Percentiles rank a stretch among this genome's conserved stretches.
Evolutionary conservation across 192 early-diverging fungal species (phyloP).

Genomic region (Dissophora globulifera): DNA sequence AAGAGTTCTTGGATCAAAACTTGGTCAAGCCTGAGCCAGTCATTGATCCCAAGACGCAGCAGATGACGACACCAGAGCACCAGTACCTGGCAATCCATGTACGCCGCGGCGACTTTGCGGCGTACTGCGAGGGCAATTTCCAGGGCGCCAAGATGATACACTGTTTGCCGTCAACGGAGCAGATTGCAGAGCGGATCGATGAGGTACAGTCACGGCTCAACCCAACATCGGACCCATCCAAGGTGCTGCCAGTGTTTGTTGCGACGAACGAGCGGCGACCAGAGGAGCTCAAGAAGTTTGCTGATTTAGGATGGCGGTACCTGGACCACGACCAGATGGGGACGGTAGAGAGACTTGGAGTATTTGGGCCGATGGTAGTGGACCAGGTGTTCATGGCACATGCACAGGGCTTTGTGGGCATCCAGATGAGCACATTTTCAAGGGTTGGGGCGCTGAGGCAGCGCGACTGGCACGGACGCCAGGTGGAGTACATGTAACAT

Average conservation of each 20-base stretch:
- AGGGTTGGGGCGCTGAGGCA: conserved; percentile 44
- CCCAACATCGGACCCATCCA: conserved; percentile 14
- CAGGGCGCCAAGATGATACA: conserved; percentile 29
- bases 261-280: conserved; percentile 45
- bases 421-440: conserved; percentile 51
- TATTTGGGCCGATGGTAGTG: conserved; percentile 46
- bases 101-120: conserved; percentile 43
- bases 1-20: conserved; percentile 30
- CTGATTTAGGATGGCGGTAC: conserved; percentile 37
- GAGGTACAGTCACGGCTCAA: conserved; percentile 23
- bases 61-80: neutral
- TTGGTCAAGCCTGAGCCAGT: conserved; percentile 18
- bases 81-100: conserved; percentile 36
- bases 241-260: conserved; percentile 46
- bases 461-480: conserved; percentile 29
- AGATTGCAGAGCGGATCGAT: conserved; percentile 40
- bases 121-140: conserved; percentile 34
- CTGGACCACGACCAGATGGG: conserved; percentile 41
- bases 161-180: conserved; percentile 42
- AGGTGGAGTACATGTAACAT: conserved; percentile 43
- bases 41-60: conserved; percentile 15
- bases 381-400: conserved; percentile 53
- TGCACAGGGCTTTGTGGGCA: conserved; percentile 38
- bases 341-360: conserved; percentile 24
- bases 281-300: conserved; percentile 45